Base-by-base conservation (phyloP, 352 stramenopile species). In the Pythium brachiatum region DNA sequence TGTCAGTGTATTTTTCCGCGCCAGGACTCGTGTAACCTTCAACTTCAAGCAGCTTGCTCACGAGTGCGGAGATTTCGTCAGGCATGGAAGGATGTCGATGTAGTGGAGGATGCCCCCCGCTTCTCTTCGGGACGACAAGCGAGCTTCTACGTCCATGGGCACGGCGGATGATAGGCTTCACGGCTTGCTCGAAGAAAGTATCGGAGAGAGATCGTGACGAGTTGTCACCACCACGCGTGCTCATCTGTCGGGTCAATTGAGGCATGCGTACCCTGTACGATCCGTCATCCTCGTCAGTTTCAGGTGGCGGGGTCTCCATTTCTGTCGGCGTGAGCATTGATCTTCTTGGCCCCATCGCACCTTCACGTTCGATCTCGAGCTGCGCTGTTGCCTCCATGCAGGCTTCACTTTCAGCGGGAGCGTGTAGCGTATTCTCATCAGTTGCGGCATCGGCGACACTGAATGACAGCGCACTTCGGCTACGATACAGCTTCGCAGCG, bases 11-110 rank as follows among this genome's bases (percentile, higher is more conserved):
- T 31, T 57, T 13, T 18, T 60, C 23, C 26, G 11, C 2, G 0
- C 12, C 9, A 20, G 57, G 53, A 31, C 27, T 64, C 23, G 34
- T 39, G 41, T 86, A 91, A 5, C 80, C 82, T 41, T 89, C 76
- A 23, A 66, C 68, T 21, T 72, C 74, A 8, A 90, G 48, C 15
- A 92, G 56, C 38, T 73, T 61, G 21, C 78, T 76, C 16, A 91
- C 79, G 47, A 91, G 68, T 16, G 66, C 76, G 23, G 71, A 68
- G 55, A 83, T 63, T 39, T 81, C 74, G 1, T 65, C 64, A 6
- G 72, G 69, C 48, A 73, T 74, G 0, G 69, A 80, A 38, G 72
- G 72, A 15, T 75, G 73, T 29, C 69, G 48, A n/a, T 54, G 67
- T 15, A 83, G 43, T 7, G 57, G 64, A 7, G 64, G 57, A 21